Conservation (phyloP, 2,329 filamentous ascomycete species). For the Coniella lustricola region DNA sequence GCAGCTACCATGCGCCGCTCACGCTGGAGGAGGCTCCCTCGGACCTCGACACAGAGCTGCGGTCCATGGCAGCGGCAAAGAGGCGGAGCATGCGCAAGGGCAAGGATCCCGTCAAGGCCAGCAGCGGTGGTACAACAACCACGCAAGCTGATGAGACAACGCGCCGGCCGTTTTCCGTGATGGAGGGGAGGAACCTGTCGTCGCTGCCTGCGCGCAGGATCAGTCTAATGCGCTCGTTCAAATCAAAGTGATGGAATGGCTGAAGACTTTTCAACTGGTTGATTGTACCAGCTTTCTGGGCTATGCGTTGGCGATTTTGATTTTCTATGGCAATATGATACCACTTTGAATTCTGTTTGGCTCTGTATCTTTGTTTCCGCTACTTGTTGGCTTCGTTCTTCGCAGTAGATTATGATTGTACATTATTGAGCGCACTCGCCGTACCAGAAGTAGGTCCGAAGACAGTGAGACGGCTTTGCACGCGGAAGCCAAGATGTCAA, state of each 20-base stretch:
- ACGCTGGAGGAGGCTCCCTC: background rate
- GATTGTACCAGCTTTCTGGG: no score
- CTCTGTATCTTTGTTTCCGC: background rate
- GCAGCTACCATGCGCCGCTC: slow-evolving; percentile 56
- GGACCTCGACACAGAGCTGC: slow-evolving; percentile 5
- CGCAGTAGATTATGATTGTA: background rate
- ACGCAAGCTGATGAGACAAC: background rate
- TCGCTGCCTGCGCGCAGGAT: background rate
- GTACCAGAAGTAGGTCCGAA: no score
- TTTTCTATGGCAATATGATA: background rate
- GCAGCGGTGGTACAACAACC: no score
- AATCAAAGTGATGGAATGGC: no score
- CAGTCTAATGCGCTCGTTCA: background rate
- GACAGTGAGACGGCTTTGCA: no score
- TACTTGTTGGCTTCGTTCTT: background rate
- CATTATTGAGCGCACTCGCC: no score
- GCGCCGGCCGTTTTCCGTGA: background rate
- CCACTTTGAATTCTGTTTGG: background rate
- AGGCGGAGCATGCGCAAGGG: slow-evolving; percentile 13
- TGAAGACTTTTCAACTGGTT: no score
- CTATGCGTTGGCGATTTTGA: no score
- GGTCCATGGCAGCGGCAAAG: slow-evolving; percentile 15
- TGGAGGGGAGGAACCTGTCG: background rate
- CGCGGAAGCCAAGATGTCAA: no score
- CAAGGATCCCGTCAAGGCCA: slow-evolving; percentile 10